phyloP scores from a whole-genome alignment of 2,329 filamentous ascomycete genomes.

The Colletotrichum falcatum region DNA sequence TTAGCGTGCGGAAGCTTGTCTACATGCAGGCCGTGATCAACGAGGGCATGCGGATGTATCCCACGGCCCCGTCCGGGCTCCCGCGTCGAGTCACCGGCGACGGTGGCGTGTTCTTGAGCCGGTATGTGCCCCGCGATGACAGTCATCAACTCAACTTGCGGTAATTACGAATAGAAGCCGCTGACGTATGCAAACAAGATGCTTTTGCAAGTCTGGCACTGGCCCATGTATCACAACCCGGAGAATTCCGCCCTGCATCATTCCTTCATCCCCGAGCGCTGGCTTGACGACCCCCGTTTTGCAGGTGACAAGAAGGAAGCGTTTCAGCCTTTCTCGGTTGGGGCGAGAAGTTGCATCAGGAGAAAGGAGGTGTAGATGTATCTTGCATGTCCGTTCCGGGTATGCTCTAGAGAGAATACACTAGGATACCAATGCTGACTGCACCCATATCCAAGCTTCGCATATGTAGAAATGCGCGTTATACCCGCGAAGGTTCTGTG shows the following conservation, averaged over 20 bases:
- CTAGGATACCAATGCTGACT: background rate
- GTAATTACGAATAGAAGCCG: background rate
- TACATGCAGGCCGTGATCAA: slow-evolving; percentile 54
- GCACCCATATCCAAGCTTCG: slow-evolving; percentile 47
- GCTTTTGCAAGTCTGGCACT: slow-evolving; percentile 41
- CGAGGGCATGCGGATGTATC: slow-evolving; percentile 55
- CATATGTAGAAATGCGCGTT: slow-evolving; percentile 62
- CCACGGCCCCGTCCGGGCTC: slow-evolving; percentile 39
- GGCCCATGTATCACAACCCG: slow-evolving; percentile 48
- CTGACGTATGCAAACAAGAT: slow-evolving; percentile 29
- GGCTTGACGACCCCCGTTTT: slow-evolving; percentile 43
- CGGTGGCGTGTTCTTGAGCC: slow-evolving; percentile 49
- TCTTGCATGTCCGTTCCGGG: slow-evolving; percentile 45
- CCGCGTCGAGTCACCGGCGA: slow-evolving; percentile 24
- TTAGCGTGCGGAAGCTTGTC: slow-evolving; percentile 44
- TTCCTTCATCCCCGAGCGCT: slow-evolving; percentile 60
- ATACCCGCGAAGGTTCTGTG: slow-evolving; percentile 59
- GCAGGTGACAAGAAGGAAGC: slow-evolving; percentile 54
- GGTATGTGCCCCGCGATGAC: slow-evolving; percentile 48
- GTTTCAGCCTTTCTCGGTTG: slow-evolving; percentile 61
- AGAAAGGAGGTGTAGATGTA: slow-evolving; percentile 53
- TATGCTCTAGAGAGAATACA: background rate
- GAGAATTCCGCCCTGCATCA: slow-evolving; percentile 49
- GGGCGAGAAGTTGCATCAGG: slow-evolving; percentile 63
- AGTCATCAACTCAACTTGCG: background rate